These are phyloP conservation scores for Eimeria tenella DNA, from an alignment of 169 alveolate genomes.

Conservation along the genomic window DNA sequence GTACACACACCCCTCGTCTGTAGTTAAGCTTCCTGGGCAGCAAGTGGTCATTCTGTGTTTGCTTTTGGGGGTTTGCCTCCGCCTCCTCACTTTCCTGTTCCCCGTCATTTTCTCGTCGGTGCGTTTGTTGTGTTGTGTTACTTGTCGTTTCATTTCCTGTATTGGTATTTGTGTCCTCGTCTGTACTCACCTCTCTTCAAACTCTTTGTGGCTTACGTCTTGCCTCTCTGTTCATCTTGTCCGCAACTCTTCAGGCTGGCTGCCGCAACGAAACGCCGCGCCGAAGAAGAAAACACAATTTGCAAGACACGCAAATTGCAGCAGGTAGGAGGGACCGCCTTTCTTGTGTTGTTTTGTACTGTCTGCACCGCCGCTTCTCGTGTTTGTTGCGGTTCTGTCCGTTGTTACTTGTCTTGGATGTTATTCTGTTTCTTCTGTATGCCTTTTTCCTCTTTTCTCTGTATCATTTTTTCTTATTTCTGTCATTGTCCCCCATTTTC, in stretches of 20 bases:
- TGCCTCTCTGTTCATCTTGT: neutral
- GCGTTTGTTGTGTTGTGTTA: neutral
- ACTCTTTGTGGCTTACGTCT: too few species aligned
- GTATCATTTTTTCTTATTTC: neutral
- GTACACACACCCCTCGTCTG: too few species aligned
- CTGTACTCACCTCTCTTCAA: neutral
- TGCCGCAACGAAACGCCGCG: conserved; percentile 33
- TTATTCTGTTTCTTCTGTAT: neutral
- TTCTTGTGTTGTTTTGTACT: neutral
- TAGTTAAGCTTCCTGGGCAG: too few species aligned
- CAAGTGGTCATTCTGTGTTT: neutral
- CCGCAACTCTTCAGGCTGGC: conserved; percentile 8
- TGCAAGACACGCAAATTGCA: conserved; percentile 49
- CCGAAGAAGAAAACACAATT: conserved; percentile 29
- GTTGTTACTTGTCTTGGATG: neutral
- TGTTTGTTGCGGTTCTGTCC: neutral
- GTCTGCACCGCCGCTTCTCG: neutral
- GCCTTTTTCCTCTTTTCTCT: neutral
- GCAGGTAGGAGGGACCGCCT: neutral
- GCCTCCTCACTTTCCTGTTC: neutral
- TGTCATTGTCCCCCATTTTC: neutral
- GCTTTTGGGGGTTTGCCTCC: neutral
- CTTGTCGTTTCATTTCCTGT: neutral
- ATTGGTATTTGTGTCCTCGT: neutral
- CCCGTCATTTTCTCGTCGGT: neutral